A percentile compares a stretch with the other conserved stretches of the same genome.
Conservation (phyloP, 2,329 filamentous ascomycete species). For the Exophiala spinifera region DNA sequence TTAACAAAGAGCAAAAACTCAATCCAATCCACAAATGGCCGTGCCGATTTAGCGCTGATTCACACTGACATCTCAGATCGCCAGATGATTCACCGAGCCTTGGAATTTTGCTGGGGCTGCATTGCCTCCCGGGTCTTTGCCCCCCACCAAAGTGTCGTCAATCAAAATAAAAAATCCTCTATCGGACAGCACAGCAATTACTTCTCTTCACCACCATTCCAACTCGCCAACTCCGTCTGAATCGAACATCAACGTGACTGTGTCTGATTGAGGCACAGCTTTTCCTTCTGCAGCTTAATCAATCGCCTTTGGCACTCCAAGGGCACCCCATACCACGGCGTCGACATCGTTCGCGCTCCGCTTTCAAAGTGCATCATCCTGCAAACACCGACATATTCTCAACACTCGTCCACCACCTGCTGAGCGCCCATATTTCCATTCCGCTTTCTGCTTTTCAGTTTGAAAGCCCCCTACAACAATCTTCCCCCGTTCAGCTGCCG, state of each 20-base stretch:
- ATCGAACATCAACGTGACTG: neutral
- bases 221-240: constrained; percentile 2
- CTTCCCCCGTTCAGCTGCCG: constrained; percentile 84
- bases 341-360: constrained; percentile 27
- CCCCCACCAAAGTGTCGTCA: constrained; percentile 22
- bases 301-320: constrained; percentile 28
- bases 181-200: constrained; percentile 11
- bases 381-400: constrained; percentile 45
- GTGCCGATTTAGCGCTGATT: constrained; percentile 1
- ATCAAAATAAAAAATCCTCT: constrained; percentile 14
- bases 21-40: neutral
- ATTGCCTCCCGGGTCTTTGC: neutral
- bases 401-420: constrained; percentile 47
- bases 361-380: constrained; percentile 45
- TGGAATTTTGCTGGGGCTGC: neutral
- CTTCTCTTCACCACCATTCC: constrained; percentile 8
- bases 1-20: neutral
- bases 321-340: constrained; percentile 28
- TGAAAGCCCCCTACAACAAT: constrained; percentile 42
- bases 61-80: neutral
- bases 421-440: constrained; percentile 28
- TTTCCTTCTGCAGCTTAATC: constrained; percentile 1
- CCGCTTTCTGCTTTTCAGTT: constrained; percentile 25
- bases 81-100: neutral
- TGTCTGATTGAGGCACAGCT: neutral